phyloP scores from a whole-genome alignment of 1,284 basidiomycete genomes.

The Papiliotrema nemorosa region DNA sequence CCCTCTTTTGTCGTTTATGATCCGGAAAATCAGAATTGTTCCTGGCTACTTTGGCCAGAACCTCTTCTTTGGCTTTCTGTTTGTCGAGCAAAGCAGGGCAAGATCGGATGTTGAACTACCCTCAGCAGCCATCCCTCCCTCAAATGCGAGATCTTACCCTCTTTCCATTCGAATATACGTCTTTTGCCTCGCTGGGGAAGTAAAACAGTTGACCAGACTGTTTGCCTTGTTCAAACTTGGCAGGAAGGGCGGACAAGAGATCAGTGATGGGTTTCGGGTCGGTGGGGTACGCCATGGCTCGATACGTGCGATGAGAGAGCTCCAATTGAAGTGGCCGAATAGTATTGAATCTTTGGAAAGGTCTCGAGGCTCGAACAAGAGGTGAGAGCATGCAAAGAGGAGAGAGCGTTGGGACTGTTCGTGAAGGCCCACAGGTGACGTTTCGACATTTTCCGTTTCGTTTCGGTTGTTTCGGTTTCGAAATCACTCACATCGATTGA shows the following conservation, averaged over 20 bases:
- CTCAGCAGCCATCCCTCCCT: background rate
- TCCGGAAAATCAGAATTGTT: conserved; percentile 19
- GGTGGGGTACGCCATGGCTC: conserved; percentile 30
- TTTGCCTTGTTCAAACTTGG: conserved; percentile 60
- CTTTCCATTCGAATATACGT: conserved; percentile 59
- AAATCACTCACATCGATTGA: too few relatives aligned
- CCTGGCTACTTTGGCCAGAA: conserved; percentile 15
- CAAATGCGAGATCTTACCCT: conserved; percentile 53
- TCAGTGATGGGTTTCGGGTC: conserved; percentile 42
- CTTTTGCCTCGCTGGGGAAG: conserved; percentile 66
- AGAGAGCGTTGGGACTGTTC: too few relatives aligned
- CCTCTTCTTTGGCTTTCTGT: conserved; percentile 34
- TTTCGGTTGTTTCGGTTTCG: too few relatives aligned
- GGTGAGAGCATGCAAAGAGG: too few relatives aligned
- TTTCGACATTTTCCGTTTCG: too few relatives aligned
- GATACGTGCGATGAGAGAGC: too few relatives aligned
- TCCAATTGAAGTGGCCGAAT: too few relatives aligned
- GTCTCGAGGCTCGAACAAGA: too few relatives aligned
- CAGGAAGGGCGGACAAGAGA: conserved; percentile 60
- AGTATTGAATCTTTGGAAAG: too few relatives aligned
- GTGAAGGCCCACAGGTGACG: too few relatives aligned
- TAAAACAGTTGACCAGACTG: conserved; percentile 68
- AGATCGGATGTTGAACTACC: conserved; percentile 71
- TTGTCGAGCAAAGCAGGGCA: conserved; percentile 80
- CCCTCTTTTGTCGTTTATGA: conserved; percentile 32